Evolutionary conservation across 331 rosid genomes (phyloP).

Genomic region (Phaseolus coccineus): DNA sequence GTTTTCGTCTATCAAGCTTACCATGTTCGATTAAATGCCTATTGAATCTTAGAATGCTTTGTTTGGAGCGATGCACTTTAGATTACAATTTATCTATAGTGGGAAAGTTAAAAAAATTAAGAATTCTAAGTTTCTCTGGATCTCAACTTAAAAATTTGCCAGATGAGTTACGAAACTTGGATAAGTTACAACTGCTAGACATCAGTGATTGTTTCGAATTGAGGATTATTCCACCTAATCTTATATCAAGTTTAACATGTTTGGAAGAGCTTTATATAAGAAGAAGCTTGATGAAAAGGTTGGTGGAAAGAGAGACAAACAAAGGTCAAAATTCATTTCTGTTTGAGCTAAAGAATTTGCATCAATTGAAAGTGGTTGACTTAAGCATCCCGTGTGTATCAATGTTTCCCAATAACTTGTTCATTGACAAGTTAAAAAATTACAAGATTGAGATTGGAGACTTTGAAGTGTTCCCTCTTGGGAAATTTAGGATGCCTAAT

Average conservation of each 20-base stretch:
- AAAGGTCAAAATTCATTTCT: slow-evolving; percentile 12
- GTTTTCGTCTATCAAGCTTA: background rate
- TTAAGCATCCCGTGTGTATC: slow-evolving; percentile 14
- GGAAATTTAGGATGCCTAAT: background rate
- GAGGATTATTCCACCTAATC: slow-evolving; percentile 13
- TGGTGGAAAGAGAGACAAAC: background rate
- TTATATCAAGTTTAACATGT: slow-evolving; percentile 40
- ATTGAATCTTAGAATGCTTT: slow-evolving; percentile 55
- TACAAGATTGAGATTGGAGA: slow-evolving; percentile 47
- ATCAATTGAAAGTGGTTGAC: slow-evolving; percentile 20
- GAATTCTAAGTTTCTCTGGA: slow-evolving; percentile 53
- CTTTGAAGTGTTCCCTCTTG: background rate
- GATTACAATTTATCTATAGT: slow-evolving; percentile 31
- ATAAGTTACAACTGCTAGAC: slow-evolving; percentile 48
- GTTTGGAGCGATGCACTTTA: slow-evolving; percentile 43
- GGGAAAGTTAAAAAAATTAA: slow-evolving; percentile 47
- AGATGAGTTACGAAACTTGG: slow-evolving; percentile 20
- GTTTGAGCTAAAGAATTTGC: slow-evolving; percentile 42
- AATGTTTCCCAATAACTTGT: slow-evolving; percentile 19
- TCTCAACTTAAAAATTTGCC: slow-evolving; percentile 41
- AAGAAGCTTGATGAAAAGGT: slow-evolving; percentile 27
- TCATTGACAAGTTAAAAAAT: slow-evolving; percentile 29
- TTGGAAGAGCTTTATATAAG: slow-evolving; percentile 58
- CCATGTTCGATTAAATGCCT: slow-evolving; percentile 46
- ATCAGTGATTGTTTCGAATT: slow-evolving; percentile 31